Conservation (phyloP, 768 basidiomycete species). For the Pholiota microspora region DNA sequence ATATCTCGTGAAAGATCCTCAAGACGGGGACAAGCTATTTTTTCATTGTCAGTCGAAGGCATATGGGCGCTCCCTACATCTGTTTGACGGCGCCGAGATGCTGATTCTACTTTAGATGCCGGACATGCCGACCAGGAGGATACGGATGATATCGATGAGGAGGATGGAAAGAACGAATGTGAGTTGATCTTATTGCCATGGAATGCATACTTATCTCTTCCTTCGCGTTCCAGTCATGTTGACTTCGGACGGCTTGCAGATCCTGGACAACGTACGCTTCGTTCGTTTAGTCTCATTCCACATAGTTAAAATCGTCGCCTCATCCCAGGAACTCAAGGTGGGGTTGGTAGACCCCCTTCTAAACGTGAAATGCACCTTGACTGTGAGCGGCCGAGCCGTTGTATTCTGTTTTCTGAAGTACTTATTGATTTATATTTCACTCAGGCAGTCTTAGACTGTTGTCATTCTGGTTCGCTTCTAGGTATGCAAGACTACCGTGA, state of each 20-base stretch:
- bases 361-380: constrained; percentile 28
- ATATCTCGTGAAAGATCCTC: constrained; percentile 39
- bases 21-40: constrained; percentile 48
- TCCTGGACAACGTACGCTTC: constrained; percentile 32
- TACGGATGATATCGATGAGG: constrained; percentile 37
- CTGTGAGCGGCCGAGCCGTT: constrained; percentile 27
- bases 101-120: constrained; percentile 29
- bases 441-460: constrained; percentile 33
- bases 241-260: constrained; percentile 33
- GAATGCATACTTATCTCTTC: too few relatives aligned
- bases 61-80: neutral
- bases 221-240: constrained; percentile 28
- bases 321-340: constrained; percentile 28
- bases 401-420: constrained; percentile 1
- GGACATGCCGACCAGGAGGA: constrained; percentile 47
- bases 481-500: constrained; percentile 27
- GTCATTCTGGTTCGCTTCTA: constrained; percentile 39
- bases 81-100: neutral
- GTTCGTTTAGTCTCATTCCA: neutral
- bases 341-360: constrained; percentile 35
- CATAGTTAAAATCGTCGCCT: neutral
- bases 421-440: neutral
- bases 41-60: constrained; percentile 48
- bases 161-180: constrained; percentile 56
- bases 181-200: neutral